Percentiles rank a stretch among this genome's conserved stretches.
Conservation (phyloP, 1,139 yeast species). For the Scheffersomyces titani region DNA sequence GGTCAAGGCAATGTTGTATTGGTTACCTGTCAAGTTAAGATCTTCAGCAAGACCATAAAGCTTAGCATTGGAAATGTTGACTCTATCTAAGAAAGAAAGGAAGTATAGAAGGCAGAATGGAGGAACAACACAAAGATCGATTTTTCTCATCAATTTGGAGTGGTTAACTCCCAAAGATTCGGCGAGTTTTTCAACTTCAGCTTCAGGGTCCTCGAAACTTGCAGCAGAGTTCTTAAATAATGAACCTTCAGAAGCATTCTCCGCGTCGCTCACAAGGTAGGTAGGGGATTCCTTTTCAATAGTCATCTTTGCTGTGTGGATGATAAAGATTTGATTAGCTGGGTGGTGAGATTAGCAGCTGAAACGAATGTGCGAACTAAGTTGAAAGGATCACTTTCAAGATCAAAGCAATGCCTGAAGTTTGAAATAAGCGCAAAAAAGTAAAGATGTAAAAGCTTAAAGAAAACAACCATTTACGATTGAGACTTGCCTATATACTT, state of each 20-base stretch:
- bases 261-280: neutral
- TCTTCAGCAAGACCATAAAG: slow-evolving; percentile 62
- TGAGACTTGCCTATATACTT: neutral
- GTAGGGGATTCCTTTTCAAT: neutral
- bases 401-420: neutral
- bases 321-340: neutral
- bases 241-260: neutral
- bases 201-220: slow-evolving; percentile 9
- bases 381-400: neutral
- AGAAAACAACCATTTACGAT: neutral
- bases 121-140: slow-evolving; percentile 67
- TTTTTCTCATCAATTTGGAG: slow-evolving; percentile 56
- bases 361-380: neutral
- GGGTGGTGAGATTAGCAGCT: too few species aligned
- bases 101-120: slow-evolving; percentile 70
- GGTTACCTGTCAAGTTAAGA: slow-evolving; percentile 53
- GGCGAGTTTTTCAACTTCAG: slow-evolving; percentile 30
- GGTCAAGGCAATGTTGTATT: slow-evolving; percentile 64
- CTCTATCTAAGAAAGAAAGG: slow-evolving; percentile 70
- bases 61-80: slow-evolving; percentile 73
- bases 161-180: slow-evolving; percentile 39
- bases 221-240: neutral
- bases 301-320: neutral
- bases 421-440: neutral
- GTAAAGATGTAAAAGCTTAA: neutral